Evolutionary conservation across 352 stramenopile species (phyloP), one percentile per base, ranked within the genome.

Genomic region (Phytopythium boreale): DNA sequence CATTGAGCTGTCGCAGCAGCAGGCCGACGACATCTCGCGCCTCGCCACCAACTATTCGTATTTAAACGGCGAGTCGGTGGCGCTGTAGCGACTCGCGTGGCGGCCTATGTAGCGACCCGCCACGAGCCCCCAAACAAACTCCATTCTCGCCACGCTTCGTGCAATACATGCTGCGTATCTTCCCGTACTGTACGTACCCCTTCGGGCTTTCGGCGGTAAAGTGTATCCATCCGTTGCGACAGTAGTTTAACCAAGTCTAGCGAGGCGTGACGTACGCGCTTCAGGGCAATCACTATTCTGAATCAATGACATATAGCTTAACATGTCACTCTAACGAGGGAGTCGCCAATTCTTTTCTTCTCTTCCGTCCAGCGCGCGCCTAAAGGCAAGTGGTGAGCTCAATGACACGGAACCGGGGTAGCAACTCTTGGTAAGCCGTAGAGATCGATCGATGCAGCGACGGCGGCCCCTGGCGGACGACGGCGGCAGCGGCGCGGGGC

Each of bases 61-160:
- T 90, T 84, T 92, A 87, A 80, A 69, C 56, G 81, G 75, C 63
- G 76, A 90, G 62, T 76, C 75, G 47, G 76, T 91, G 61, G 77
- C 75, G 39, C 79, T 91, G 49, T 90, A 74, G 63, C 57, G 60
- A 72, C 22, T 41, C 52, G 52, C 31, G 52, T 58, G 51, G 51
- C 52, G 31, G 52, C 52, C 29, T 34, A 34, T 34, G 6, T 39
- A n/a, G 19, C 19, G 43, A 26, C 19, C 19, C 43, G 43, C 43
- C 43, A 49, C 43, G 43, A 49, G 39, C 39, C 0, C 15, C n/a
- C n/a, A n/a, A 20, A 46, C 2, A n/a, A 22, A 5, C 17, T 46
- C 15, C 39, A 1, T 20, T 15, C 39, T 12, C 39, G 17, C 39
- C 12, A 8, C 15, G 39, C 39, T 9, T n/a, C 43, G 20, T 52